These are phyloP conservation scores for Cladophialophora yegresii DNA, from an alignment of 2,329 filamentous ascomycete species.

Conservation along the genomic window DNA sequence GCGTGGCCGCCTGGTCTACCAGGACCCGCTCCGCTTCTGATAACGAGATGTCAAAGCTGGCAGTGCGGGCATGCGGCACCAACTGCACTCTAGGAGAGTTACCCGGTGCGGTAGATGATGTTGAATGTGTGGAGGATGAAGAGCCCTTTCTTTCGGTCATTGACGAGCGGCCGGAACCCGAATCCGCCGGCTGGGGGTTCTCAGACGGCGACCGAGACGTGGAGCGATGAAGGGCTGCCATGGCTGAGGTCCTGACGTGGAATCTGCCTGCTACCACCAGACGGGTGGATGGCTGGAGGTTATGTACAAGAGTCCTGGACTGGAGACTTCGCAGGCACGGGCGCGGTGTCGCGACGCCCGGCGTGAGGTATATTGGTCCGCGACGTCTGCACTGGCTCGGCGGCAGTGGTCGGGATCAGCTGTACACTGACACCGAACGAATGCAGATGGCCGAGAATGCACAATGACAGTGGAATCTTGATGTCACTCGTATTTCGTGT, in stretches of 20 bases:
- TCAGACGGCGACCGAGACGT: conserved; percentile 2
- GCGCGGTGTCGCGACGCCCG: background rate
- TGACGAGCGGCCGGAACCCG: conserved; percentile 23
- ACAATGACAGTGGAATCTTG: conserved; percentile 8
- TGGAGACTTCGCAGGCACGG: conserved; percentile 3
- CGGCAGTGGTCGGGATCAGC: conserved; percentile 15
- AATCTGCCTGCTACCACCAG: background rate
- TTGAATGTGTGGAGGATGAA: conserved; percentile 10
- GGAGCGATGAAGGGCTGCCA: conserved; percentile 26
- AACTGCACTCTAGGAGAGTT: conserved; percentile 33
- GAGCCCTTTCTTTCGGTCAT: conserved; percentile 20
- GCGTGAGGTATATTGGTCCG: background rate
- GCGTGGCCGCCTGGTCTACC: conserved; percentile 26
- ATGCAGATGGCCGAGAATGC: conserved; percentile 4
- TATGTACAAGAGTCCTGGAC: conserved; percentile 2
- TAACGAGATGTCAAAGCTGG: conserved; percentile 34
- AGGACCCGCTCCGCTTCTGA: conserved; percentile 32
- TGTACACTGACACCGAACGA: conserved; percentile 18
- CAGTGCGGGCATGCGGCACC: conserved; percentile 32
- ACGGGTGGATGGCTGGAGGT: background rate
- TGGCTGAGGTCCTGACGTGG: conserved; percentile 9
- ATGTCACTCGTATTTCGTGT: conserved; percentile 31
- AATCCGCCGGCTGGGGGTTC: conserved; percentile 22
- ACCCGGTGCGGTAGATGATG: conserved; percentile 21
- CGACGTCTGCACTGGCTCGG: conserved; percentile 6